phyloP scores from a whole-genome alignment of 768 basidiomycete genomes.

The Pilatotrama ljubarskyi region DNA sequence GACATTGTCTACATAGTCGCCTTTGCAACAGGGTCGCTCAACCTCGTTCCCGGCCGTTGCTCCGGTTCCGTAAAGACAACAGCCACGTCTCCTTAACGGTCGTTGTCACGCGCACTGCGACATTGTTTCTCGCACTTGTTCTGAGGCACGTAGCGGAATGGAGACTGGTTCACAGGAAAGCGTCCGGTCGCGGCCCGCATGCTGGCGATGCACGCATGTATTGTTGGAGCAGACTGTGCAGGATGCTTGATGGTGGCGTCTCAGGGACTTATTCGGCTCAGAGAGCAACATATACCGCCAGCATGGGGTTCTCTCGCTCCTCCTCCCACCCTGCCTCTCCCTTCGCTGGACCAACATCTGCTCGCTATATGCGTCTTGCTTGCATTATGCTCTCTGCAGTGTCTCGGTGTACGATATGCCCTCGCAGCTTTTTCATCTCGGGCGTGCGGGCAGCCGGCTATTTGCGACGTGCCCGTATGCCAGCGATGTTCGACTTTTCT shows the following conservation, averaged over 20 bases:
- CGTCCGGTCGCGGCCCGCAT: background rate
- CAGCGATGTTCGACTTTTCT: background rate
- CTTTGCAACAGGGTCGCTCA: background rate
- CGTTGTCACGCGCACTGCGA: background rate
- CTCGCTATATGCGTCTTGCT: background rate
- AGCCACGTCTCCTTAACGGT: background rate
- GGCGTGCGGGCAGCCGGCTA: background rate
- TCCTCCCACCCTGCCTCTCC: background rate
- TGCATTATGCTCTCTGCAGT: background rate
- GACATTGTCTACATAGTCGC: background rate
- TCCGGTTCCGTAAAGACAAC: background rate
- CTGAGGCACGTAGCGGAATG: slow-evolving; percentile 10
- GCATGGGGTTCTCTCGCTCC: background rate
- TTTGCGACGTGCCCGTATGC: background rate
- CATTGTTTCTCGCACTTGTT: background rate
- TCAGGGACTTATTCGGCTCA: slow-evolving; percentile 18
- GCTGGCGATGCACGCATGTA: background rate
- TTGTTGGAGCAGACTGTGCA: slow-evolving; percentile 6
- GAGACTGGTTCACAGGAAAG: background rate
- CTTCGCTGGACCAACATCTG: background rate
- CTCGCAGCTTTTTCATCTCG: slow-evolving; percentile 2
- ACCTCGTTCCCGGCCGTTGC: slow-evolving; percentile 1
- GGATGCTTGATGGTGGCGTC: slow-evolving; percentile 19
- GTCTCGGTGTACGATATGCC: background rate
- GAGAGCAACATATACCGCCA: slow-evolving; percentile 8